Conservation (phyloP, 768 basidiomycete genomes). For the Pilatotrama ljubarskyi region DNA sequence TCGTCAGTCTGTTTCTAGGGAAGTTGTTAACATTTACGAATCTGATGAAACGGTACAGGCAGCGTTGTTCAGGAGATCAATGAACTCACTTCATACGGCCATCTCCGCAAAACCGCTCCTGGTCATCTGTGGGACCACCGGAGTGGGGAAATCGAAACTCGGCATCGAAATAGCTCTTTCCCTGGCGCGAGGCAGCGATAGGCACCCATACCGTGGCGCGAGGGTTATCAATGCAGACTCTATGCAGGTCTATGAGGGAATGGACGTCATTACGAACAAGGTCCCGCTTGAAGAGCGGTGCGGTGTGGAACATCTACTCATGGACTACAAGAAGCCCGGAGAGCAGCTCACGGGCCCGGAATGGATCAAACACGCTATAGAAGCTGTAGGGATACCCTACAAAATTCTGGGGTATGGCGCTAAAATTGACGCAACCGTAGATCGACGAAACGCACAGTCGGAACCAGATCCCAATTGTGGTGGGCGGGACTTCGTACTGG, state of each 20-base stretch:
- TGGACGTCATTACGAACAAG: slow-evolving; percentile 96
- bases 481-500: slow-evolving; percentile 97
- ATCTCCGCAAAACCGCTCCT: slow-evolving; percentile 67
- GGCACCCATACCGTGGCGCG: slow-evolving; percentile 54
- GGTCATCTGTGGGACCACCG: slow-evolving; percentile 89
- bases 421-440: slow-evolving; percentile 38
- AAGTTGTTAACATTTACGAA: neutral
- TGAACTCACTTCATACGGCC: neutral
- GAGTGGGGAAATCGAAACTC: slow-evolving; percentile 93
- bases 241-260: slow-evolving; percentile 93
- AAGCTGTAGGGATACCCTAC: slow-evolving; percentile 53
- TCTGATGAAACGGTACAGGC: slow-evolving; percentile 41
- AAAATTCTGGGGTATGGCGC: neutral
- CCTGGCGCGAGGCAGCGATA: slow-evolving; percentile 22
- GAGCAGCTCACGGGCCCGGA: slow-evolving; percentile 86
- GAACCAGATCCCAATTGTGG: slow-evolving; percentile 78
- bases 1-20: neutral
- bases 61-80: slow-evolving; percentile 33
- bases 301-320: slow-evolving; percentile 85
- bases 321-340: slow-evolving; percentile 85
- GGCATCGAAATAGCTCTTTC: slow-evolving; percentile 82
- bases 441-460: slow-evolving; percentile 70
- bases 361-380: slow-evolving; percentile 83
- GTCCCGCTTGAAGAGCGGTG: slow-evolving; percentile 71
- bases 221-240: slow-evolving; percentile 94